Conservation (phyloP, 2,329 filamentous ascomycete genomes). For the Arthrobotrys conoides region DNA sequence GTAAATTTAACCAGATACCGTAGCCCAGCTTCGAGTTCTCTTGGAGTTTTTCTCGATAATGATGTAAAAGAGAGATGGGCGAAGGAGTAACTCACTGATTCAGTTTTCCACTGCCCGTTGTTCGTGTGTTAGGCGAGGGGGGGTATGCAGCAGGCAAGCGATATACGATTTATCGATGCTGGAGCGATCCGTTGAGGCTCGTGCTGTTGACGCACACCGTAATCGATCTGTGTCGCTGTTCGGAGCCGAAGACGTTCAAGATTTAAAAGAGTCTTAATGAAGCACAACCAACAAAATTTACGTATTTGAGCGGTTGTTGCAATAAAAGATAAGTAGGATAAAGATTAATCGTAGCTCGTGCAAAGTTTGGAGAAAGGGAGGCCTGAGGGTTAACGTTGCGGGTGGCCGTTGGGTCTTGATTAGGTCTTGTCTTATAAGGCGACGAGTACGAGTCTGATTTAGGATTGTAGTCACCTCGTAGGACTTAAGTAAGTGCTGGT, state of each 20-base stretch:
- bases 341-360: not conserved
- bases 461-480: constrained; percentile 38
- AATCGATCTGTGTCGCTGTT: not conserved
- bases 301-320: not conserved
- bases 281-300: not conserved
- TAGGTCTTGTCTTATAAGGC: constrained; percentile 40
- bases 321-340: not conserved
- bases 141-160: constrained; percentile 21
- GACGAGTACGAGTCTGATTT: constrained; percentile 38
- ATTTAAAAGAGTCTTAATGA: not conserved
- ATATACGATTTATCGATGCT: constrained; percentile 5
- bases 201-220: not conserved
- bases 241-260: not conserved
- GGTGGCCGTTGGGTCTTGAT: constrained; percentile 35
- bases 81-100: constrained; percentile 23
- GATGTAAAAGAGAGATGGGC: not conserved
- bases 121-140: constrained; percentile 35
- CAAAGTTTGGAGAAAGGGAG: constrained; percentile 7
- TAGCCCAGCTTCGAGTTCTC: not conserved
- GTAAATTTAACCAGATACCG: constrained; percentile 9
- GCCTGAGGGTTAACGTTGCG: constrained; percentile 28
- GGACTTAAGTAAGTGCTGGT: not conserved
- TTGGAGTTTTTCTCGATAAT: not conserved
- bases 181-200: constrained; percentile 2
- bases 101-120: not conserved